Evolutionary conservation across 2,329 filamentous ascomycete genomes (phyloP), one percentile per base, ranked within the genome.

Genomic region (Arthrinium phaeospermum): DNA sequence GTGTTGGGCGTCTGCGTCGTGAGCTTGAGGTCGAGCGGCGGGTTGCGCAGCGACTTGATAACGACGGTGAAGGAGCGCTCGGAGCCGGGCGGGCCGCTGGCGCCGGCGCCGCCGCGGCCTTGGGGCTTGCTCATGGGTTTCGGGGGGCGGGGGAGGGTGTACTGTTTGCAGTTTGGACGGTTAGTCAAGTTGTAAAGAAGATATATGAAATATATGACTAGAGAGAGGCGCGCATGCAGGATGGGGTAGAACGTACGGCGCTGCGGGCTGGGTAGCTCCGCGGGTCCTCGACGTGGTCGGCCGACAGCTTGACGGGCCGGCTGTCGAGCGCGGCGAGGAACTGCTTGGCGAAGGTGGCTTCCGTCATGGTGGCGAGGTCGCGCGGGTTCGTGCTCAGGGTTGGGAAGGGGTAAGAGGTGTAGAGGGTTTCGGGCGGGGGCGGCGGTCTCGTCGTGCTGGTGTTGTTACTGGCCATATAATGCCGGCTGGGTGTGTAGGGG

Each of bases 231-330:
- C 19, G 24, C 13, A 37, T 8, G 13, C 10, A 47, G 24, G 3
- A 30, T 44, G 37, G 44, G 30, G 44, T 8, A 68, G 12, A 67
- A 64, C 91, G 44, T 89, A 98, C 96, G 22, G 95, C 92, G 75
- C 91, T 88, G 74, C 93, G 91, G 37, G 93, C 86, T 34, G 94
- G 93, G 81, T 96, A 95, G 76, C 88, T 90, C 78, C 91, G 91
- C 69, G 94, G 91, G 80, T 98, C 94, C 83, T 96, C 94, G 82
- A 97, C 91, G 90, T 98, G 93, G 82, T 98, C 94, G 75, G 93
- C 87, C n/a, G 92, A 91, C 75, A 98, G 89, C 86, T 95, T 97
- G 78, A 91, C 83, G 10, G 95, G 93, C 69, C 92, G 91, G 73
- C 91, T 89, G 83, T 97, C 94, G 74, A 98, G 90, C 30, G 91